A percentile compares a stretch with the other conserved stretches of the same genome.
Evolutionary conservation across 495 filamentous ascomycete genomes (phyloP).

Genomic region (Penicillium roqueforti): DNA sequence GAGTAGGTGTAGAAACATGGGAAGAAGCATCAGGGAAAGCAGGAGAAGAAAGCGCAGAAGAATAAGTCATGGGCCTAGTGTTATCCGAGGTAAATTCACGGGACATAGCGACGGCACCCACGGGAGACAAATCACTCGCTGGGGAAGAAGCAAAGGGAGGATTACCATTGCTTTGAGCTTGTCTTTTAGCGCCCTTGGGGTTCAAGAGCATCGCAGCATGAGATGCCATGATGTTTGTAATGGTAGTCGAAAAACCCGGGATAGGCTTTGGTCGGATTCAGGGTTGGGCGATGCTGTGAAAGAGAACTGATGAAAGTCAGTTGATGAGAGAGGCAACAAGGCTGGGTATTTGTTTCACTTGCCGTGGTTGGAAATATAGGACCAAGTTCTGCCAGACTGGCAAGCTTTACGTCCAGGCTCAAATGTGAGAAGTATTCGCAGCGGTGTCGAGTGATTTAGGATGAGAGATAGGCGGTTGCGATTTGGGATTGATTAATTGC

Average conservation of each 20-base stretch:
- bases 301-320: background rate
- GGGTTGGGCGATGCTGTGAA: background rate
- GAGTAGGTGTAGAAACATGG: background rate
- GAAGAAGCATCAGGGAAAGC: background rate
- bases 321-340: background rate
- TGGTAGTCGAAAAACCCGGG: background rate
- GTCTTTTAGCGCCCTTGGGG: constrained; percentile 37
- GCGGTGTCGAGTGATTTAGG: background rate
- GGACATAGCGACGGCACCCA: background rate
- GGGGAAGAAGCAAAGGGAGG: constrained; percentile 8
- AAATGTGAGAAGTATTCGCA: background rate
- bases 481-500: background rate
- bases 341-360: background rate
- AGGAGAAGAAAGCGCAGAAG: background rate
- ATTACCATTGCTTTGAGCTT: constrained; percentile 35
- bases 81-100: background rate
- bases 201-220: constrained; percentile 43
- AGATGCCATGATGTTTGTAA: constrained; percentile 35
- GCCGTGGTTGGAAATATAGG: background rate
- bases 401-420: background rate
- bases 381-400: background rate
- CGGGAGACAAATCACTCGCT: background rate
- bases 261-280: background rate
- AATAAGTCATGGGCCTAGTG: background rate
- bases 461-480: background rate